Evolutionary conservation across 2,329 filamentous ascomycete genomes (phyloP).

Genomic region (Fusarium fujikuroi): DNA sequence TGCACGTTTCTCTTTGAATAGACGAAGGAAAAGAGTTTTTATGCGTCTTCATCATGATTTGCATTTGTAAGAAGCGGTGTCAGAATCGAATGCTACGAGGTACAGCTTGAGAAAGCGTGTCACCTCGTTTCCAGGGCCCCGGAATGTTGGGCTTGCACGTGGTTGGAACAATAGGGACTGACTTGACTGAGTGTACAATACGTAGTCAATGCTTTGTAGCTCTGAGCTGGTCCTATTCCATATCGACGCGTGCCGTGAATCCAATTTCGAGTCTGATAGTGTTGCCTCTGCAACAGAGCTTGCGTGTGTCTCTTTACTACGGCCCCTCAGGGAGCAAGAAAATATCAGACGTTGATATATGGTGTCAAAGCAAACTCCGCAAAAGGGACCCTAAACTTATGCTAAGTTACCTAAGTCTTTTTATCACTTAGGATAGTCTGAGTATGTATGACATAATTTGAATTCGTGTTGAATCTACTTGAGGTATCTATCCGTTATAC

Average conservation of each 20-base stretch:
- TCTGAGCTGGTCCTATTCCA: background rate
- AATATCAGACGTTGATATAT: background rate
- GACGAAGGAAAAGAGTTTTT: background rate
- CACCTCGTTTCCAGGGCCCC: background rate
- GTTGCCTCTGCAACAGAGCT: too few relatives aligned
- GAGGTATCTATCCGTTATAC: constrained; percentile 36
- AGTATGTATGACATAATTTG: background rate
- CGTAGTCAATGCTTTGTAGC: background rate
- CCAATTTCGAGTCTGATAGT: background rate
- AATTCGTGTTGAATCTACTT: constrained; percentile 16
- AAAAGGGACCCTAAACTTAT: background rate
- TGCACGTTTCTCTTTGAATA: constrained; percentile 25
- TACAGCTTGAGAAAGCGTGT: background rate
- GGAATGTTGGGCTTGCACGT: constrained; percentile 11
- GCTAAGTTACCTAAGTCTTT: too few relatives aligned
- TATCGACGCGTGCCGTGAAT: background rate
- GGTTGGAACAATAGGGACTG: constrained; percentile 14
- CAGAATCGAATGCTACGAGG: constrained; percentile 3
- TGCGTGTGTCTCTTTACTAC: too few relatives aligned
- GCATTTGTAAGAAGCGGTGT: constrained; percentile 26
- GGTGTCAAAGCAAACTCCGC: background rate
- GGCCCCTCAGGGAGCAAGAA: background rate
- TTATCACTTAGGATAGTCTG: too few relatives aligned
- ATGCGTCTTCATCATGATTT: constrained; percentile 20
- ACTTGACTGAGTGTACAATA: background rate